Percentiles rank a stretch among this genome's conserved stretches.
Conservation (phyloP, 352 stramenopile genomes). For the Globisporangium okanoganense region DNA sequence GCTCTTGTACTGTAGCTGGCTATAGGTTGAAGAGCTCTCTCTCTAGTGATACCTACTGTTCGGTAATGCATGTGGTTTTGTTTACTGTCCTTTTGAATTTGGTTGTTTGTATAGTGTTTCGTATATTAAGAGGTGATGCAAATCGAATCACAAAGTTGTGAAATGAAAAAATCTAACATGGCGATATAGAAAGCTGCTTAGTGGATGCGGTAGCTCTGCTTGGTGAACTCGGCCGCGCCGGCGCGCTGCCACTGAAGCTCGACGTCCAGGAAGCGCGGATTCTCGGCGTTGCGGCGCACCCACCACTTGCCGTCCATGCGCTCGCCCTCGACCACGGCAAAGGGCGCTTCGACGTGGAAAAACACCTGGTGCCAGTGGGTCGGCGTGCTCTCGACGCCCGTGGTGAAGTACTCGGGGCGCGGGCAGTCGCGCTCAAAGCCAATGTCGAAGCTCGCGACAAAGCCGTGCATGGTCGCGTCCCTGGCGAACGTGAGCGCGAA, state of each 20-base stretch:
- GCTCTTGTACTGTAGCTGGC: neutral
- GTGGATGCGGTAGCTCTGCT: constrained; percentile 77
- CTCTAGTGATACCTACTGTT: neutral
- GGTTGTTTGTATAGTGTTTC: neutral
- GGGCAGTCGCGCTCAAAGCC: constrained; percentile 91
- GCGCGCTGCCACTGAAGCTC: constrained; percentile 73
- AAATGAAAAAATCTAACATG: neutral
- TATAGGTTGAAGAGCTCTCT: neutral
- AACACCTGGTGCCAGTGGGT: constrained; percentile 99
- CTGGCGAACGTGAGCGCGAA: constrained; percentile 88
- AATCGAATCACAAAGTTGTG: neutral
- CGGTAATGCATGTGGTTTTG: neutral
- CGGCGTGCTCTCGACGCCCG: constrained; percentile 82
- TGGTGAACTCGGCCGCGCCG: constrained; percentile 30
- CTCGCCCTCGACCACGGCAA: constrained; percentile 76
- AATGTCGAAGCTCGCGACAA: constrained; percentile 98
- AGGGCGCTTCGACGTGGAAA: constrained; percentile 91
- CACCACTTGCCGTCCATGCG: constrained; percentile 82
- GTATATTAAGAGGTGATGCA: neutral
- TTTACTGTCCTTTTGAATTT: neutral
- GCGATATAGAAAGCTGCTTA: constrained; percentile 12
- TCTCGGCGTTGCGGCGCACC: constrained; percentile 87
- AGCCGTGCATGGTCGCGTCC: constrained; percentile 92
- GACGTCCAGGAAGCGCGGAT: constrained; percentile 93
- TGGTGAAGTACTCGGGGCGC: constrained; percentile 96